Evolutionary conservation across 2,329 filamentous ascomycete species (phyloP), one percentile per base, ranked within the genome.

Genomic region (Talaromyces islandicus): DNA sequence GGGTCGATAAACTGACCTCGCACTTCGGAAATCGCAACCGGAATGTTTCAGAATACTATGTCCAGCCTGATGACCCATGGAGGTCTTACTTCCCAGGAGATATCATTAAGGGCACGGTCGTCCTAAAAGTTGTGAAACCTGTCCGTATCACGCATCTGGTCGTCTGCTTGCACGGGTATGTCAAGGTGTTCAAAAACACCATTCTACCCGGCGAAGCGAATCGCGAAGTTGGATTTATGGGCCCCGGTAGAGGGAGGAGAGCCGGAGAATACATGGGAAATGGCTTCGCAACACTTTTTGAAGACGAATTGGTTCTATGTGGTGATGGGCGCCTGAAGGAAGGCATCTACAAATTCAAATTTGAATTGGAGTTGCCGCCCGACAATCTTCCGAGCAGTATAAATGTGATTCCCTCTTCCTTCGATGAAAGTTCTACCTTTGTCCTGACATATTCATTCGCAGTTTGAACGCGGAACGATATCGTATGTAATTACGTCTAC

Each of bases 391-490:
- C 85, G n/a, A 96, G 91, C 75, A 97, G 93, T 73, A 93, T 99
- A 70, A 92, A 96, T 77, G 93, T 97, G 83, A 71, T 90, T 80
- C 54, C 54, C 43, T 57, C 53, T 61, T 64, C 21, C 41, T n/a
- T 46, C 19, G 35, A 11, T 17, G 46, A 9, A 14, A 35, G 10
- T 19, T 43, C n/a, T 48, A 27, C 12, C 21, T 35, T 35, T 21
- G 19, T 21, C 60, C 51, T 65, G 32, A 65, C 35, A 56, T 32
- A 21, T 54, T 48, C 50, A 29, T 60, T 5, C 14, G 19, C 63
- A 97, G 92, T 99, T 99, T 74, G 94, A 97, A 76, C 87, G 93
- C 70, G 94, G 94, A 38, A 92, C 91, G 1, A 91, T 99, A 68
- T 88, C 89, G 21, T 99, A 97, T 76, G 86, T 93, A 78, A 84